Percentiles rank a stretch among this genome's conserved stretches.
These are phyloP conservation scores for Neurospora africana DNA, from an alignment of 495 filamentous ascomycete genomes.

Conservation along the genomic window DNA sequence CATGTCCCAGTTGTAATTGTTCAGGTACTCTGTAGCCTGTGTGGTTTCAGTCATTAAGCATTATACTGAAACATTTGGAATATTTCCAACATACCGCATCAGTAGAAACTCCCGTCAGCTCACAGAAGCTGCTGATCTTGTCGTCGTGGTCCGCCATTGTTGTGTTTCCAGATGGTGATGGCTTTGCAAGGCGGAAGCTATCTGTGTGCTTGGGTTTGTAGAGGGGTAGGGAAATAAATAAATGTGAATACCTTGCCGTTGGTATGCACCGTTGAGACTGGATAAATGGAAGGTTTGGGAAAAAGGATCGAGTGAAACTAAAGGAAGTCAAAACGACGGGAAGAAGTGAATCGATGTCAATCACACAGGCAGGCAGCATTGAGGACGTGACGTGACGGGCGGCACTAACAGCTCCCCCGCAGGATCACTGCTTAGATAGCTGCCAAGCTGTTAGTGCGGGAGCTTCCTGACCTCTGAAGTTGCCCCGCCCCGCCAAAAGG, in stretches of 20 bases:
- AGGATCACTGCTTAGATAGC: neutral
- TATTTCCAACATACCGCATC: constrained; percentile 45
- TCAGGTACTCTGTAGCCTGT: constrained; percentile 64
- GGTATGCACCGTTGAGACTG: neutral
- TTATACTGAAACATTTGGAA: neutral
- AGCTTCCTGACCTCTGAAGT: neutral
- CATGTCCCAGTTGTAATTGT: constrained; percentile 58
- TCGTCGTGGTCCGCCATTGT: constrained; percentile 52
- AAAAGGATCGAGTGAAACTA: neutral
- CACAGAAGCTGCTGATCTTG: constrained; percentile 62
- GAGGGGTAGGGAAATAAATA: neutral
- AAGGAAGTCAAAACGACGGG: no score
- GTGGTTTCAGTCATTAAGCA: neutral
- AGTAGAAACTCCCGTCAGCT: constrained; percentile 54
- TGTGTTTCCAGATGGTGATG: neutral
- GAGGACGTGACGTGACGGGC: neutral
- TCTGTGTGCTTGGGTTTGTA: neutral
- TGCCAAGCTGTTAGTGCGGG: neutral
- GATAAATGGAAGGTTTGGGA: neutral
- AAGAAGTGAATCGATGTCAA: neutral
- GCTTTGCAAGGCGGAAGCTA: neutral
- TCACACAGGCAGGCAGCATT: neutral
- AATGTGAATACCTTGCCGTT: neutral
- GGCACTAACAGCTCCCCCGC: neutral
- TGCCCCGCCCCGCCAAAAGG: neutral